A percentile compares a stretch with the other conserved stretches of the same genome.
Conservation (phyloP, 108 stramenopile genomes). For the Nitzschia sp. region DNA sequence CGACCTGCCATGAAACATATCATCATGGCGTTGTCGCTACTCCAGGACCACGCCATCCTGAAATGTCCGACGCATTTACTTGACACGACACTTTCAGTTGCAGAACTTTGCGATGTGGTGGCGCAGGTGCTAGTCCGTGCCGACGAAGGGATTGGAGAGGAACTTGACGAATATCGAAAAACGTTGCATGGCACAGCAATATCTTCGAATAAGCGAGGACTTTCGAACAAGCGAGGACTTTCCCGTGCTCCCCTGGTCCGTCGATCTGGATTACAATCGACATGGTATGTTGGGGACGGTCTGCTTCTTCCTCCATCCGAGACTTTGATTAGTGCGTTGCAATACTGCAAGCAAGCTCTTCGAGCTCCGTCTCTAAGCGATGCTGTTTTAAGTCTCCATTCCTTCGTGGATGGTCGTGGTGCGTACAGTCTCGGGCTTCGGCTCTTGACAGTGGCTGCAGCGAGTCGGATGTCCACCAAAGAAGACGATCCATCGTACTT, state of each 20-base stretch:
- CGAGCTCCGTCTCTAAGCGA: conserved; percentile 22
- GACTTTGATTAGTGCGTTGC: conserved; percentile 41
- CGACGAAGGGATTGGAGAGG: conserved; percentile 77
- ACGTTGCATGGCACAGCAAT: conserved; percentile 19
- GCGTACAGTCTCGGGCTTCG: conserved; percentile 64
- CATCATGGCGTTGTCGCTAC: conserved; percentile 47
- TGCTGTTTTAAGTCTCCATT: conserved; percentile 37
- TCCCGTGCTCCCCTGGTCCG: conserved; percentile 5
- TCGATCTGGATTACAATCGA: conserved; percentile 51
- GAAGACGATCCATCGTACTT: conserved; percentile 1
- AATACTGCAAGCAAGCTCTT: conserved; percentile 54
- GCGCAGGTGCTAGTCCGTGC: conserved; percentile 56
- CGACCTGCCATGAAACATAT: conserved; percentile 25
- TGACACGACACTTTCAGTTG: conserved; percentile 34
- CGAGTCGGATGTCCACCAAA: conserved; percentile 16
- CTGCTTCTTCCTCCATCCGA: conserved; percentile 72
- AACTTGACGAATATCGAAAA: conserved; percentile 47
- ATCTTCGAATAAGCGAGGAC: background rate
- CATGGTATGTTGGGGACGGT: conserved; percentile 88
- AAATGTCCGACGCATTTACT: conserved; percentile 40
- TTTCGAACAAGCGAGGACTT: background rate
- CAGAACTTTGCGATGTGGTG: conserved; percentile 52
- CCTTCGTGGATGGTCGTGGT: conserved; percentile 57
- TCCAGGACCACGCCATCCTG: conserved; percentile 55
- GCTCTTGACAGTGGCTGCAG: conserved; percentile 38